phyloP scores from a whole-genome alignment of 2,329 filamentous ascomycete genomes.

The Ceratocystiopsis minuta region DNA sequence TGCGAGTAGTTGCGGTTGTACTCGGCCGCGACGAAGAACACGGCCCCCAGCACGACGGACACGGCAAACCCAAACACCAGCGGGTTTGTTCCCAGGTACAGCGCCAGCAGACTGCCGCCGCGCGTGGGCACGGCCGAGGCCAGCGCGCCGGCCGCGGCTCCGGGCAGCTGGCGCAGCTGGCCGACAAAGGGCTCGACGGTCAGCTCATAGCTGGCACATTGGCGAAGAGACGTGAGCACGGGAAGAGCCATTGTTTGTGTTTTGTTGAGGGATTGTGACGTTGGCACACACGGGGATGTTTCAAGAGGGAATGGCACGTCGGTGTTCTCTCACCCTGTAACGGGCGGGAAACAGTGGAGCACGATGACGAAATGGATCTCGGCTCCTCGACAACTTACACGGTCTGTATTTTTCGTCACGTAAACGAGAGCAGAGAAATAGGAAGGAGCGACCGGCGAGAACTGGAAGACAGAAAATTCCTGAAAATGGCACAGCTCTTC shows the following conservation, averaged over 20 bases:
- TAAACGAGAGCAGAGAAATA: too few relatives aligned
- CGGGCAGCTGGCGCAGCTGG: constrained; percentile 52
- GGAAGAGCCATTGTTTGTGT: constrained; percentile 46
- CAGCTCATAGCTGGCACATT: constrained; percentile 59
- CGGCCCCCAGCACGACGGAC: constrained; percentile 48
- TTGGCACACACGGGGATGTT: too few relatives aligned
- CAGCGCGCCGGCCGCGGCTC: constrained; percentile 40
- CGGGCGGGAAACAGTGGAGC: too few relatives aligned
- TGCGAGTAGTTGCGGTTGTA: constrained; percentile 93
- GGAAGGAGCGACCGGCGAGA: too few relatives aligned
- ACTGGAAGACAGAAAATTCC: too few relatives aligned
- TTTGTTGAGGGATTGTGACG: too few relatives aligned
- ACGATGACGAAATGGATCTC: too few relatives aligned
- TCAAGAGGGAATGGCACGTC: too few relatives aligned
- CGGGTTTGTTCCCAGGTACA: constrained; percentile 79
- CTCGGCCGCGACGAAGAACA: constrained; percentile 64
- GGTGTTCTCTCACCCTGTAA: too few relatives aligned
- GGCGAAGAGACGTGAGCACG: constrained; percentile 46
- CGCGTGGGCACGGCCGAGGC: constrained; percentile 32
- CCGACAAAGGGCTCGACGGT: constrained; percentile 59
- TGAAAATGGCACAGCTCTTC: too few relatives aligned
- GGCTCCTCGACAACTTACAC: too few relatives aligned
- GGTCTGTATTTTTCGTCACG: too few relatives aligned
- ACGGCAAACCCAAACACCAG: constrained; percentile 57
- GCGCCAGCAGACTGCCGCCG: constrained; percentile 31